Evolutionary conservation across 371 early-diverging fungal species (phyloP), one percentile per base, ranked within the genome.

Genomic region (Gilbertella persicaria): DNA sequence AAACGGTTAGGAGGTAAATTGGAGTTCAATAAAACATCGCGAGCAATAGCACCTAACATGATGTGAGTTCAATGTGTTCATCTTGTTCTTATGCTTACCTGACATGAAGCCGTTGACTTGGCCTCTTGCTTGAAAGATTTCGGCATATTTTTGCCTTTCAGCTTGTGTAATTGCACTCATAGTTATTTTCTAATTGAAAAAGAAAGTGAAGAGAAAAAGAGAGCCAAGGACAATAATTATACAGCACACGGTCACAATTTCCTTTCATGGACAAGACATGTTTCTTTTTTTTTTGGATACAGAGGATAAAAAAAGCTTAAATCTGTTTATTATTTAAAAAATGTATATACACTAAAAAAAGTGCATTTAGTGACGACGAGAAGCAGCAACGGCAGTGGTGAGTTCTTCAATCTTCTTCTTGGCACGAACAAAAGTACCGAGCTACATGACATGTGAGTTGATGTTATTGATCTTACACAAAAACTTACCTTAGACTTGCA

Each of bases 361-460:
- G 28, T 10, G 10, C 33, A 53, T 37, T 55, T 55, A 55, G 39
- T 65, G 66, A 77, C 97, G 95, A 73, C 98, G 94, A 63, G 93
- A 87, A 71, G 95, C 94, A 65, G 94, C 93, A 59, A 98, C 93
- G 75, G 95, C 89, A 78, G 78, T 75, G 62, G 83, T 77, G 67
- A 98, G 87, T 81, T 98, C 97, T 66, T 98, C 98, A 65, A 97
- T 90, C 93, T 98, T 98, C 66, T 82, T 86, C 94, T 98, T 98
- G 78, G 95, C 94, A 69, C 97, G 96, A 71, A 82, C 72, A 65
- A 94, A 88, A 64, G 97, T 95, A 66, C 98, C 98, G 64, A 98
- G 89, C 88, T 89, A 71, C 42, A 70, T 72, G 93, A 83, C 78
- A 93, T 89, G 66, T 93, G 93, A n/a, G n/a, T n/a, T n/a, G n/a